phyloP scores from a whole-genome alignment of 225 moss, liverwort and hornwort genomes.

The Marchantia polymorpha region DNA sequence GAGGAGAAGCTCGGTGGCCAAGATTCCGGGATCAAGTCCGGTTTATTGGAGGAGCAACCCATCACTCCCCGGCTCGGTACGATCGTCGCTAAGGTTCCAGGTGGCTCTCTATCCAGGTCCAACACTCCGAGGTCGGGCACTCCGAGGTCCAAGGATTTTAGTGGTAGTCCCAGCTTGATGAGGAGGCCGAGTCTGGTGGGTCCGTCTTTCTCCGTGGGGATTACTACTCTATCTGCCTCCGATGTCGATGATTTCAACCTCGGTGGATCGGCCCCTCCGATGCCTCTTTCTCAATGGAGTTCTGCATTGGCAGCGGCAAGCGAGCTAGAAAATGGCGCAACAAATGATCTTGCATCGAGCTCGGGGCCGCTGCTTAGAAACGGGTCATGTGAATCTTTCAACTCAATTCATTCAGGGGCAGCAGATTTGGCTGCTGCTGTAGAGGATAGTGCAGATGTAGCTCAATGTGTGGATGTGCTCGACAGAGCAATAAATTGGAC shows the following conservation, averaged over 20 bases:
- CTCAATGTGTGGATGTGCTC: constrained; percentile 85
- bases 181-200: constrained; percentile 94
- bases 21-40: background rate
- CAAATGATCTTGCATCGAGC: constrained; percentile 30
- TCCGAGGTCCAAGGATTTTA: constrained; percentile 51
- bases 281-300: constrained; percentile 46
- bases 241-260: constrained; percentile 64
- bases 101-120: constrained; percentile 28
- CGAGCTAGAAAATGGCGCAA: constrained; percentile 26
- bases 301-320: constrained; percentile 26
- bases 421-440: constrained; percentile 36
- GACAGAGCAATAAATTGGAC: constrained; percentile 87
- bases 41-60: constrained; percentile 25
- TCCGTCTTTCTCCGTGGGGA: constrained; percentile 83
- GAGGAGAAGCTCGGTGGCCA: constrained; percentile 13
- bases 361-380: constrained; percentile 27
- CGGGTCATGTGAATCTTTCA: constrained; percentile 70
- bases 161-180: constrained; percentile 65
- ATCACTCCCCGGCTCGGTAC: constrained; percentile 24
- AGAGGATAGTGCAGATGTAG: constrained; percentile 62
- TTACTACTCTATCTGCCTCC: constrained; percentile 90
- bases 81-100: constrained; percentile 27
- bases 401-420: constrained; percentile 47
- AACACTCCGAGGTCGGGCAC: constrained; percentile 49
- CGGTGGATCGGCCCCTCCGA: constrained; percentile 50